phyloP scores from a whole-genome alignment of 192 early-diverging fungal species.

The Backusella morwellensis region DNA sequence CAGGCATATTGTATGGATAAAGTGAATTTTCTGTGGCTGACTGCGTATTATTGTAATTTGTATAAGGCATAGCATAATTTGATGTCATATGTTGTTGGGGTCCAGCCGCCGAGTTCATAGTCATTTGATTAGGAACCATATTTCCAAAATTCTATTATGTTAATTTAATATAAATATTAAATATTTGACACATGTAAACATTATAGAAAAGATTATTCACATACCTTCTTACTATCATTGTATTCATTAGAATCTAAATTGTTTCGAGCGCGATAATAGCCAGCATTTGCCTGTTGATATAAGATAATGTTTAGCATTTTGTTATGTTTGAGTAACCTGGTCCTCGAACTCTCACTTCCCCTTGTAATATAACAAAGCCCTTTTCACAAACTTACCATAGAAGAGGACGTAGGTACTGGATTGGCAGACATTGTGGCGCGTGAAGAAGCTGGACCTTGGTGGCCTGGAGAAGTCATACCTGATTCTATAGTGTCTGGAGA shows the following conservation, averaged over 20 bases:
- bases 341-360: not conserved
- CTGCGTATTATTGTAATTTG: not conserved
- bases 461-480: not conserved
- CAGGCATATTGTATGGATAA: constrained; percentile 8
- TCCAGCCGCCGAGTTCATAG: not conserved
- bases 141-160: constrained; percentile 2
- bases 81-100: constrained; percentile 15
- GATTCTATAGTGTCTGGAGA: constrained; percentile 58
- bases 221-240: not conserved
- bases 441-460: not conserved
- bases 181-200: not conserved
- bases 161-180: constrained; percentile 6
- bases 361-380: not conserved
- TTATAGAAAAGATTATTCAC: not conserved
- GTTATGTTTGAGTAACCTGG: not conserved
- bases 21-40: not conserved
- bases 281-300: not conserved
- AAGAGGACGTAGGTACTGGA: not conserved
- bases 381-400: not conserved
- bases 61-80: constrained; percentile 9
- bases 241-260: not conserved
- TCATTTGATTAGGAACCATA: not conserved
- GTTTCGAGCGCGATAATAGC: not conserved
- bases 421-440: not conserved
- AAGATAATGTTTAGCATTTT: not conserved